Conservation (phyloP, 345 rosid genomes). For the Tarenaya hassleriana region DNA sequence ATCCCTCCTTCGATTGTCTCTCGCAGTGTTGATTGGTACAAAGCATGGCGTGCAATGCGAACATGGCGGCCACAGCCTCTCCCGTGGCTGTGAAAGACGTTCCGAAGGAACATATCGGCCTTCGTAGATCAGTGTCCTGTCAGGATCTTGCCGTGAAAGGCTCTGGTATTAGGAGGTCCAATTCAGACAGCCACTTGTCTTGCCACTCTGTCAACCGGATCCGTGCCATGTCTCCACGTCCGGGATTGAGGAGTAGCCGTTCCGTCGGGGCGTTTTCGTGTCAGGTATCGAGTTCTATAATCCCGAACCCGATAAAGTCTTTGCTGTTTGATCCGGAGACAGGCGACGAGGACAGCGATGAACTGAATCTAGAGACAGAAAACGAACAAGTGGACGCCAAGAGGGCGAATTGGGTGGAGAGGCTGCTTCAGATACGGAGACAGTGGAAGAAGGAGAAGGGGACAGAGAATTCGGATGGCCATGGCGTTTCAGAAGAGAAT, state of each 20-base stretch:
- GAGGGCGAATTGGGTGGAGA: conserved; percentile 72
- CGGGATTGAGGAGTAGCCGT: conserved; percentile 47
- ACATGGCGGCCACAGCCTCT: conserved; percentile 42
- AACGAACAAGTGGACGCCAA: conserved; percentile 29
- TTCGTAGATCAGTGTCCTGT: conserved; percentile 48
- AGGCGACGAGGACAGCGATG: conserved; percentile 25
- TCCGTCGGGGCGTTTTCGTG: conserved; percentile 56
- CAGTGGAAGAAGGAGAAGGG: conserved; percentile 43
- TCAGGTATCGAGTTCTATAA: conserved; percentile 47
- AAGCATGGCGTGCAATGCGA: conserved; percentile 48
- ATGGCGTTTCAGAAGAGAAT: conserved; percentile 18
- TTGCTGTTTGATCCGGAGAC: conserved; percentile 56
- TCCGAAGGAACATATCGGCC: conserved; percentile 42
- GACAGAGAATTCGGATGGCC: conserved; percentile 24
- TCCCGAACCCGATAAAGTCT: conserved; percentile 45
- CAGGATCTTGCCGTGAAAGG: conserved; percentile 40
- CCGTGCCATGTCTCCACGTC: conserved; percentile 43
- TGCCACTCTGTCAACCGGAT: conserved; percentile 35
- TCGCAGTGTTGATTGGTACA: conserved; percentile 3
- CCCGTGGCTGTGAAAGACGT: conserved; percentile 32
- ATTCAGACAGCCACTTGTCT: conserved; percentile 64
- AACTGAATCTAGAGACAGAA: conserved; percentile 16
- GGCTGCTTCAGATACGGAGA: conserved; percentile 55
- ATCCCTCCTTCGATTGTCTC: not conserved
- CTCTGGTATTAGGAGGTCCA: conserved; percentile 42